Evolutionary conservation across 768 basidiomycete species (phyloP), one percentile per base, ranked within the genome.

Genomic region (Bullera alba): DNA sequence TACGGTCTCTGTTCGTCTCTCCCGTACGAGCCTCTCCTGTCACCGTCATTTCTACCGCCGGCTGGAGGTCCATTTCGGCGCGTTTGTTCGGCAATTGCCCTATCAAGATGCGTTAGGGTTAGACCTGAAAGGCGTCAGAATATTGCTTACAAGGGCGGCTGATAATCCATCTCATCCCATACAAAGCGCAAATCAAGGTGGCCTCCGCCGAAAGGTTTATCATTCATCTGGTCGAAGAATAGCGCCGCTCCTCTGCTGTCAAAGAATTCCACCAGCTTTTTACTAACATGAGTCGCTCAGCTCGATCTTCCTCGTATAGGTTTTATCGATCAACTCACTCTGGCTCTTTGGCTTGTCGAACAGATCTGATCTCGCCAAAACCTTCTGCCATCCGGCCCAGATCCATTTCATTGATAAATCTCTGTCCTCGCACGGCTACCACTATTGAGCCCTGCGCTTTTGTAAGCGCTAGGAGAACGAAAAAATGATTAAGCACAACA

Each of bases 191-290:
- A 83, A 48, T 92, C 87, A 81, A 95, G 84, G 1, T 84, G 81
- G 14, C 95, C 91, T 61, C 90, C 89, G 65, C 85, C 85, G 46
- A 81, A 72, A 1, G 83, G 79, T 73, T 86, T 82, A 51, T 87
- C 84, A 42, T 87, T 79, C 54, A 95, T 75, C 17, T 82, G 77
- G 61, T 95, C 88, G 57, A 80, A 82, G 0, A 91, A 85, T 58
- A 86, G 81, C 27, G 82, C 82, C 49, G 82, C 83, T 21, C 84
- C 87, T 83, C 89, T 56, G 19, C 38, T 41, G 67, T 99, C 95
- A 67, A 84, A 99, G 66, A 83, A 91, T 68, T 97, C 91, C n/a
- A 97, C 85, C 57, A 87, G 83, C 51, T 87, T 83, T 61, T 88
- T n/a, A n/a, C n/a, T n/a, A n/a, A 86, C 60, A 90, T 96, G 53